Evolutionary conservation across 176 grass and related monocot genomes (phyloP).

Genomic region (Ensete ventricosum): DNA sequence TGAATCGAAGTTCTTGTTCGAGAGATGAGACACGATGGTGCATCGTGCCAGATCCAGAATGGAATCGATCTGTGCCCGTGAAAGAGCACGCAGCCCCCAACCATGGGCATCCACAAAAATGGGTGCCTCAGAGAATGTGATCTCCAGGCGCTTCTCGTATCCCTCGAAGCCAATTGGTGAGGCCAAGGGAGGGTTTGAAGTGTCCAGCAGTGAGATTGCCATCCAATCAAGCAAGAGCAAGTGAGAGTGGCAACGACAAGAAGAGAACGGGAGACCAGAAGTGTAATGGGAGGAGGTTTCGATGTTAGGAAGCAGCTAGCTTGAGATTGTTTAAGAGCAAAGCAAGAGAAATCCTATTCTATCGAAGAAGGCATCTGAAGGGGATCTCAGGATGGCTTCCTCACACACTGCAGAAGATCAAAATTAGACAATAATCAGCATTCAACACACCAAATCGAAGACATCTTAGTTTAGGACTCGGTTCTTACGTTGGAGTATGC

Average conservation of each 20-base stretch:
- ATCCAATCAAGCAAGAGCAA: constrained; percentile 30
- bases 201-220: constrained; percentile 27
- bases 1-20: constrained; percentile 62
- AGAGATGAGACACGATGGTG: constrained; percentile 67
- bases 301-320: constrained; percentile 58
- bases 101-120: constrained; percentile 47
- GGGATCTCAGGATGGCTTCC: constrained; percentile 73
- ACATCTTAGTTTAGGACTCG: background rate
- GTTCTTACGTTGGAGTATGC: constrained; percentile 91
- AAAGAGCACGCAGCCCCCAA: constrained; percentile 50
- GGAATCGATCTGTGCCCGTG: constrained; percentile 64
- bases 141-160: constrained; percentile 71
- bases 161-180: constrained; percentile 71
- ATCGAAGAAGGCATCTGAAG: constrained; percentile 20
- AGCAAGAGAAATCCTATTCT: constrained; percentile 48
- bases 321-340: constrained; percentile 33
- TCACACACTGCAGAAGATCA: constrained; percentile 54
- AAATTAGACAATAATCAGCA: background rate
- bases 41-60: constrained; percentile 65
- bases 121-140: constrained; percentile 44
- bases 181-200: constrained; percentile 12
- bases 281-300: constrained; percentile 24
- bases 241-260: background rate
- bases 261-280: constrained; percentile 21
- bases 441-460: background rate